Evolutionary conservation across 805 yeast genomes (phyloP).

Genomic region (Saccharomycopsis sp.): DNA sequence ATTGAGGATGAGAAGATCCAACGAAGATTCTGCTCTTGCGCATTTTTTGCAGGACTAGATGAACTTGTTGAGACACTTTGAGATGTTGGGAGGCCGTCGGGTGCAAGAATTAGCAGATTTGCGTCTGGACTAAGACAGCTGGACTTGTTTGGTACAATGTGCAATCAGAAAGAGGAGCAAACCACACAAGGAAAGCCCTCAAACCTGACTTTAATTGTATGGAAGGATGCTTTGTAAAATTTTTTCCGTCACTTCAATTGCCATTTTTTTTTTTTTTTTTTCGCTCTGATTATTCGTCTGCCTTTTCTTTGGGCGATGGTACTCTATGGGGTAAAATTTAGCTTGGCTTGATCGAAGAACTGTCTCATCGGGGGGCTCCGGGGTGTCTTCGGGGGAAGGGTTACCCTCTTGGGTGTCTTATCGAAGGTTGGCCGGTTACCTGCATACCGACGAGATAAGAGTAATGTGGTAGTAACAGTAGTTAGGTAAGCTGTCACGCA

Average conservation of each 20-base stretch:
- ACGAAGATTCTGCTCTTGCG: constrained; percentile 96
- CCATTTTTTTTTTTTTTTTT: background rate
- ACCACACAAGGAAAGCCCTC: background rate
- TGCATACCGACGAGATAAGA: no score
- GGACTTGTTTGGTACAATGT: background rate
- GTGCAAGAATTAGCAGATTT: no score
- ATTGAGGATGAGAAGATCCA: constrained; percentile 93
- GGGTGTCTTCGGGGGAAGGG: background rate
- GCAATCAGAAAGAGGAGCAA: background rate
- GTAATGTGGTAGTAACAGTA: no score
- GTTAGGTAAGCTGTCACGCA: no score
- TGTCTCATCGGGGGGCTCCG: background rate
- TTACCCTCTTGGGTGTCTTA: background rate
- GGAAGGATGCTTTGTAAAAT: background rate
- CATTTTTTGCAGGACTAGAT: constrained; percentile 39
- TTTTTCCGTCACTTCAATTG: background rate
- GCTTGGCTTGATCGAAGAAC: background rate
- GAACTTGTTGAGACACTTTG: background rate
- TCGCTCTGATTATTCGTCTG: no score
- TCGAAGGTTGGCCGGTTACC: no score
- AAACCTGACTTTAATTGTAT: background rate
- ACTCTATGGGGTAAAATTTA: background rate
- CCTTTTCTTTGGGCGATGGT: background rate
- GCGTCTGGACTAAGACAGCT: background rate
- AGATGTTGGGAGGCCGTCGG: background rate